Base-by-base conservation (phyloP, 2,329 filamentous ascomycete species). In the Microdochium bolleyi region DNA sequence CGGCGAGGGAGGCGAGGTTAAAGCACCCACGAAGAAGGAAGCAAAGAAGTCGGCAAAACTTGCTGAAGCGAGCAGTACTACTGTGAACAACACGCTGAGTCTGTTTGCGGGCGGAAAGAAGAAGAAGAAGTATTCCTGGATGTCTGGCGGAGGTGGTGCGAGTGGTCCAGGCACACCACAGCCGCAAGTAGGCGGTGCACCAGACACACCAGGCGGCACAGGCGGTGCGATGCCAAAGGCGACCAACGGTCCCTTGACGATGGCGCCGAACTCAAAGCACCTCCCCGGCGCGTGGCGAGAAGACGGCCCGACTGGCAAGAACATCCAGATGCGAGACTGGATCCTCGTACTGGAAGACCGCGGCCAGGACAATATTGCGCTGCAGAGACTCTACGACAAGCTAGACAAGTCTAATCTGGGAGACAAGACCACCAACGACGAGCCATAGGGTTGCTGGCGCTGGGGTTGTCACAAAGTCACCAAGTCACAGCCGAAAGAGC, bases 1-100 rank as follows among this genome's bases (percentile, higher is more conserved):
- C 2, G 82, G 85, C 1, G 85, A 87, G 52, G 66, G 74, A 1
- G 77, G 82, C 24, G 65, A 67, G 11, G 25, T 53, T 58, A 92
- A 91, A 67, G 78, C 83, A 3, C 78, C 89, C 51, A 88, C 87
- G 3, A 96, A 96, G 76, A 96, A 96, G 72, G 91, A 96, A 67
- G 78, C 76, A 55, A 83, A 87, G 64, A 89, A 86, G 68, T 81
- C 84, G n/a, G 85, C 77, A 3, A 89, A 88, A 60, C 80, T 85
- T 22, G 87, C 84, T 0, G 89, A 95, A 63, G 87, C 87, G 54
- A 88, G 86, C 58, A 90, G 92, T 58, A 83, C 85, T 22, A 88
- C 86, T 57, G 90, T 92, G 24, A 96, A 96, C 65, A 78, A 84
- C 52, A 96, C 92, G 0, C 89, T 89, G 52, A 84, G 83, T 56